phyloP scores from a whole-genome alignment of 805 yeast genomes.

The Candida succiphila region DNA sequence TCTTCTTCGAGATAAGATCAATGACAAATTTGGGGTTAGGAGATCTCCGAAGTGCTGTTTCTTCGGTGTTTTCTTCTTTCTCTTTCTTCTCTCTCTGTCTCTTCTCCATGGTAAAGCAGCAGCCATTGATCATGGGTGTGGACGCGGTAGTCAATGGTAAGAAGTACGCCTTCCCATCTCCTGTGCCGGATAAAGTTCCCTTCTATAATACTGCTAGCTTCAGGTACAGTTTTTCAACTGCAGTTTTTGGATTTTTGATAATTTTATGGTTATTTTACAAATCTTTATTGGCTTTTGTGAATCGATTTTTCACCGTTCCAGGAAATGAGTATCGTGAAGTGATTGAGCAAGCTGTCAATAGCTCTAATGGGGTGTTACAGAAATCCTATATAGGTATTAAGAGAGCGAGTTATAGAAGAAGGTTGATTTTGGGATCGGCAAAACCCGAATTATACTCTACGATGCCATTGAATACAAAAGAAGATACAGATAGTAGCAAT shows the following conservation, averaged over 20 bases:
- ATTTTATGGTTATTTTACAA: conserved; percentile 8
- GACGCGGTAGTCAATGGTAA: no score
- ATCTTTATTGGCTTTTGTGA: conserved; percentile 9
- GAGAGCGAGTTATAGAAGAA: conserved; percentile 16
- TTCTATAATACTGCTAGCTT: conserved; percentile 5
- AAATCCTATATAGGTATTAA: conserved; percentile 16
- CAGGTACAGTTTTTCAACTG: conserved; percentile 1
- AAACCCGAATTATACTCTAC: conserved; percentile 25
- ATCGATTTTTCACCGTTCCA: conserved; percentile 18
- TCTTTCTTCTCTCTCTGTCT: no score
- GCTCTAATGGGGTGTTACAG: conserved; percentile 10
- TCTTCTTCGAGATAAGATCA: no score
- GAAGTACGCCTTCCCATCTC: conserved; percentile 9
- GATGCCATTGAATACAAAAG: conserved; percentile 16
- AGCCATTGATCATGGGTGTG: no score
- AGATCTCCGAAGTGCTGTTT: no score
- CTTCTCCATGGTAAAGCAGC: no score
- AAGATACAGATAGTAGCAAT: conserved; percentile 7
- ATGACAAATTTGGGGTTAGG: no score
- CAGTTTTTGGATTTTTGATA: conserved; percentile 2
- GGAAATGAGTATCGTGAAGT: conserved; percentile 17
- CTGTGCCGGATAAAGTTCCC: conserved; percentile 2
- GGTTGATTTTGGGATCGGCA: conserved; percentile 20
- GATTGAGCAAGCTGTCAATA: conserved; percentile 11
- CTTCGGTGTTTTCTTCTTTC: no score